These are phyloP conservation scores for Alternaria longipes DNA, from an alignment of 2,329 filamentous ascomycete genomes.

Conservation along the genomic window DNA sequence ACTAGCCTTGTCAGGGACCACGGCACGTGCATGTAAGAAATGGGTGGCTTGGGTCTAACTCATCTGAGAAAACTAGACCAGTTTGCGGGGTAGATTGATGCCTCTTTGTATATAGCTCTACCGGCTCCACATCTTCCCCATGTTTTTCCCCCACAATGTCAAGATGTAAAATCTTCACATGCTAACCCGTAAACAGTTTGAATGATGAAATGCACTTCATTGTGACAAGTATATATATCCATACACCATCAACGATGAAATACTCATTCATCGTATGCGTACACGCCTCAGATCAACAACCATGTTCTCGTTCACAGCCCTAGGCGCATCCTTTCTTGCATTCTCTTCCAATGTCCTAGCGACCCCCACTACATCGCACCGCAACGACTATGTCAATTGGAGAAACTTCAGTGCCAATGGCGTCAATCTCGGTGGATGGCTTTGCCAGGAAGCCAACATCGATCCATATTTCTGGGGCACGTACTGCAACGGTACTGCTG, in stretches of 20 bases:
- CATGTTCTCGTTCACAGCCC: background rate
- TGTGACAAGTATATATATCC: too few species aligned
- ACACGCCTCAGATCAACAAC: background rate
- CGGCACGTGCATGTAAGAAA: too few species aligned
- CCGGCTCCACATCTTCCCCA: background rate
- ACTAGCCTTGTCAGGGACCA: too few species aligned
- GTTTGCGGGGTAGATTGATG: background rate
- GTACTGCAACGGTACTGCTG: conserved; percentile 29
- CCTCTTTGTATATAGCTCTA: background rate
- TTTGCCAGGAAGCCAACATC: conserved; percentile 40
- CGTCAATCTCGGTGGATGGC: conserved; percentile 47
- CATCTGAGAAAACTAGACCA: too few species aligned
- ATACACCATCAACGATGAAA: too few species aligned
- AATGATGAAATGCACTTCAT: too few species aligned
- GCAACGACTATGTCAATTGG: conserved; percentile 20
- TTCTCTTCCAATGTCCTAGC: background rate
- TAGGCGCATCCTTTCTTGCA: background rate
- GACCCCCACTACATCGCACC: background rate
- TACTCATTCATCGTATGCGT: too few species aligned
- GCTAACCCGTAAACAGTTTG: background rate
- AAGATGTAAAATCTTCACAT: background rate
- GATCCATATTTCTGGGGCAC: conserved; percentile 40
- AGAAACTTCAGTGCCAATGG: conserved; percentile 28
- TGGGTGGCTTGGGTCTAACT: too few species aligned
- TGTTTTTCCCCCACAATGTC: background rate